These are phyloP conservation scores for Hyphodiscus sp. DNA, from an alignment of 2,329 filamentous ascomycete genomes.

Conservation along the genomic window DNA sequence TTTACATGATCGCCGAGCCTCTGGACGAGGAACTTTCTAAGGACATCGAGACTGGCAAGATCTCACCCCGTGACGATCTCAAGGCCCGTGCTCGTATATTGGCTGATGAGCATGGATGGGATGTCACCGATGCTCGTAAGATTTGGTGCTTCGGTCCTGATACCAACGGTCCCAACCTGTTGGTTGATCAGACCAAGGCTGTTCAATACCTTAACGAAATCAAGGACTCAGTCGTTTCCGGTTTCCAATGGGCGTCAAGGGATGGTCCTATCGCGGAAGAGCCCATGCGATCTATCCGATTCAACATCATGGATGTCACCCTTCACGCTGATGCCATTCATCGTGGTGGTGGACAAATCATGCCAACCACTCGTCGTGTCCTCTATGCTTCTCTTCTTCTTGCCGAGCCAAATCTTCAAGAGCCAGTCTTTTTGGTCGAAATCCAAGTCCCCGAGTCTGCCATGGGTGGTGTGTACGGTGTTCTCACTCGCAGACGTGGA, in stretches of 20 bases:
- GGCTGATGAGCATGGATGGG: conserved; percentile 97
- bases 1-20: conserved; percentile 91
- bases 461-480: conserved; percentile 99
- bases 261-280: conserved; percentile 98
- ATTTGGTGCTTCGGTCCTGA: conserved; percentile 99
- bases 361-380: conserved; percentile 95
- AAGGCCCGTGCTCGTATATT: conserved; percentile 95
- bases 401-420: conserved; percentile 83
- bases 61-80: conserved; percentile 94
- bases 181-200: conserved; percentile 99
- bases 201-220: conserved; percentile 99
- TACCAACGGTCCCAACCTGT: conserved; percentile 94
- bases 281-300: conserved; percentile 94
- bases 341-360: conserved; percentile 98
- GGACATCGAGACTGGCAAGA: conserved; percentile 88
- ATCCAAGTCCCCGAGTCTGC: conserved; percentile 98
- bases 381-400: conserved; percentile 89
- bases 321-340: conserved; percentile 99
- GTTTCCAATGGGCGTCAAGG: conserved; percentile 99
- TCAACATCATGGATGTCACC: conserved; percentile 99
- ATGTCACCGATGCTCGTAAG: conserved; percentile 99
- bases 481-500: conserved; percentile 94
- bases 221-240: conserved; percentile 98
- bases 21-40: conserved; percentile 85
- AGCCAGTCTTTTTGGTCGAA: conserved; percentile 98